A percentile compares a stretch with the other conserved stretches of the same genome.
phyloP scores from a whole-genome alignment of 805 yeast genomes.

The Saturnispora bothae region DNA sequence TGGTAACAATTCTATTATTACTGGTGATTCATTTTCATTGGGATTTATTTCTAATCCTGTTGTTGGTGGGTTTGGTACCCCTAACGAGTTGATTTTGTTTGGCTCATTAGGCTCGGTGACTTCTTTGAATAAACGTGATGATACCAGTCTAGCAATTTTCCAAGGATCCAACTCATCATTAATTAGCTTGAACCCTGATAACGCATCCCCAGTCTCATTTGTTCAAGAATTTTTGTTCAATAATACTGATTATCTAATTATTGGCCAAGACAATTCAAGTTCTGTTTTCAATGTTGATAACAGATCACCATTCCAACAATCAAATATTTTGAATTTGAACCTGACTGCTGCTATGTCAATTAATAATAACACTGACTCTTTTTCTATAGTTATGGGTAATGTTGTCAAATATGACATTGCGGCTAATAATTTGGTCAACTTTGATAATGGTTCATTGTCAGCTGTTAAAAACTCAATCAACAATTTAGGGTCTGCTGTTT shows the following conservation, averaged over 20 bases:
- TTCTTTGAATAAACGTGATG: not conserved
- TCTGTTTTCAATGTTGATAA: conserved; percentile 34
- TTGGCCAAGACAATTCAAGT: conserved; percentile 22
- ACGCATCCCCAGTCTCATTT: not conserved
- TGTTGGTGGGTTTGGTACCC: conserved; percentile 23
- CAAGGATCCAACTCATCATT: conserved; percentile 4
- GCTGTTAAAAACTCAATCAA: conserved; percentile 9
- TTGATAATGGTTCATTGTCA: not conserved
- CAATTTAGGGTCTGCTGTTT: conserved; percentile 23
- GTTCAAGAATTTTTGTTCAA: conserved; percentile 24
- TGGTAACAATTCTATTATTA: conserved; percentile 9
- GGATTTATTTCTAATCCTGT: conserved; percentile 35
- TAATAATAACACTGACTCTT: not conserved
- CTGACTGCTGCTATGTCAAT: conserved; percentile 19
- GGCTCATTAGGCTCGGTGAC: too few relatives aligned
- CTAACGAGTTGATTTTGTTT: conserved; percentile 30
- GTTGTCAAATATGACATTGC: conserved; percentile 15
- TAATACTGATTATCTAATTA: conserved; percentile 32
- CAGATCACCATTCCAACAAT: conserved; percentile 26
- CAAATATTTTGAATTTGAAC: conserved; percentile 24
- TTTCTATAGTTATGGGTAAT: conserved; percentile 15
- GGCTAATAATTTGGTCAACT: conserved; percentile 10
- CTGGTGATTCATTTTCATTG: conserved; percentile 9
- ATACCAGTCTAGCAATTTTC: not conserved
- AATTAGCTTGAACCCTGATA: not conserved